Base-by-base conservation (phyloP, 2,329 filamentous ascomycete genomes). In the Neofusicoccum cordaticola region DNA sequence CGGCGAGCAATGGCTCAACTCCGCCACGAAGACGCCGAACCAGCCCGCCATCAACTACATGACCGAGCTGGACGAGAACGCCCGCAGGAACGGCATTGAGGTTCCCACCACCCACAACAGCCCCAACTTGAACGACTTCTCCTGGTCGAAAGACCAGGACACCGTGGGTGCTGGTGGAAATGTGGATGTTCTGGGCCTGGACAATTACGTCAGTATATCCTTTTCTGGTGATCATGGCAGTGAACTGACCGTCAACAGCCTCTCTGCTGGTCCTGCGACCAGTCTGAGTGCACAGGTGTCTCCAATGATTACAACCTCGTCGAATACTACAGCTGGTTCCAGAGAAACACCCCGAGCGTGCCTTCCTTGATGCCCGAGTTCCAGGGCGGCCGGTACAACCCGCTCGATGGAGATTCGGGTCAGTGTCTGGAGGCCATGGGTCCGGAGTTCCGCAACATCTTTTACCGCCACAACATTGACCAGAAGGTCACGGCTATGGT, bases 221-320 rank as follows among this genome's bases (percentile, higher is more conserved):
- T 4, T n/a, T 8, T 7, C n/a, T 9, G 6, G 3, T 11, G 3
- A 2, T 8, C 27, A 4, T 15, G 2, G 5, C 15, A 22, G 3
- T 15, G 8, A 17, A 39, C 53, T 45, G 13, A 45, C 22, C 8
- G 7, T 9, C 8, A 37, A 27, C 51, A 58, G 63, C 51, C 37
- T 15, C 81, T 79, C 0, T 88, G 86, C 77, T 88, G 86, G 86
- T 86, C 83, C 62, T 89, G 87, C 71, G 86, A 88, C 64, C 74
- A 88, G 12, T 82, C 80, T 31, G 85, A 87, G 66, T 89, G 86
- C 1, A 86, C 85, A 0, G 86, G 85, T 27, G 74, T 83, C 67
- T 85, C 85, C 52, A 81, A 86, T 1, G 80, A 86, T 2, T 88
- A 87, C 71, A 80, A 78, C 68, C 78, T 79, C 1, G 72, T 81